Base-by-base conservation (phyloP, 2,329 filamentous ascomycete genomes). In the Neofusicoccum sp. region DNA sequence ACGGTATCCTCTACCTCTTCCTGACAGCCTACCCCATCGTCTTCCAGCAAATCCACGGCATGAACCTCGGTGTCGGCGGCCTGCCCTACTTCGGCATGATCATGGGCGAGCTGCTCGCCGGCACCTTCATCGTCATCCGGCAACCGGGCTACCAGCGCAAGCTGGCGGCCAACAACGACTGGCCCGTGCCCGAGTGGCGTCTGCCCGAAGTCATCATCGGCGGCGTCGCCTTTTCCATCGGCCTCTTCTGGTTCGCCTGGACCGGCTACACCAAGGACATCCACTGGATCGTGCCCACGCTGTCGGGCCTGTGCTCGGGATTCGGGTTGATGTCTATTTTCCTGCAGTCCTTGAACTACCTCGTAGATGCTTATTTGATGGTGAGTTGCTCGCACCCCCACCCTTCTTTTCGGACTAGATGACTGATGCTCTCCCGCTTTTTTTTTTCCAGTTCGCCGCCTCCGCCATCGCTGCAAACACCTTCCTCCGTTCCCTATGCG, bases 71-170 rank as follows among this genome's bases (percentile, higher is more conserved):
- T 63, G 77, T 91, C 16, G 84, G 87, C 3, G 93, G 92, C 1
- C 82, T 97, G 4, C 87, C 92, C 4, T 96, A 93, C 75, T 91
- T 97, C 69, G 93, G 92, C 61, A 91, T 97, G 88, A 85, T 95
- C 58, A 70, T 82, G 7, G 92, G 92, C 50, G 85, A 92, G 72
- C 65, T 94, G 14, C 76, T 91, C 61, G 90, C 89, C 0, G 90
- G 89, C 54, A 64, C 81, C 7, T 81, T 83, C 50, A 87, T 94
- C 66, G 79, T 90, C 58, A 69, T 85, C 43, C 83, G 84, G 70
- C 85, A 91, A 74, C 85, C 86, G 29, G 80, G 81, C 73, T 94
- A 94, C 75, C 84, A 85, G 70, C 66, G 65, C 45, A 75, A 75
- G 62, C 71, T 81, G 14, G 70, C 71, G 12, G 77, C 77, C 11